Conservation (phyloP, 345 rosid genomes). For the Camelina sativa region DNA sequence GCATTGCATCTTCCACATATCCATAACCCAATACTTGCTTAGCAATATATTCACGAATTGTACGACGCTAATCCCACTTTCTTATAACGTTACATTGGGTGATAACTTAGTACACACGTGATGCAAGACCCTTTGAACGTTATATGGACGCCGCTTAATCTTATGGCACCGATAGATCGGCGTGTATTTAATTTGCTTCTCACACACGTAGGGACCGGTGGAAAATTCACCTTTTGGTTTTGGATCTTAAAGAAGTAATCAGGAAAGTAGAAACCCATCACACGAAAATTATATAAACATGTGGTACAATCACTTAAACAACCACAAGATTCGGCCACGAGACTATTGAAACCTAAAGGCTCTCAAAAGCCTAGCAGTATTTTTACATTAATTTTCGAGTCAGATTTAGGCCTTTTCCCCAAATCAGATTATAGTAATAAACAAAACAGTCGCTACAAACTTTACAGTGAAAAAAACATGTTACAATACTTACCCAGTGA, state of each 20-base stretch:
- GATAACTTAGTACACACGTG: slow-evolving; percentile 18
- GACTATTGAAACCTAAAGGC: too few relatives aligned
- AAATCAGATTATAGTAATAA: too few relatives aligned
- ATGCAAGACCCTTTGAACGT: slow-evolving; percentile 1
- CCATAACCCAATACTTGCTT: slow-evolving; percentile 7
- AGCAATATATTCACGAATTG: slow-evolving; percentile 3
- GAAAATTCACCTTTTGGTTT: background rate
- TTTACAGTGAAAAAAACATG: background rate
- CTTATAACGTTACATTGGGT: background rate
- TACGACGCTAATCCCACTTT: background rate
- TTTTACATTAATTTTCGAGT: too few relatives aligned
- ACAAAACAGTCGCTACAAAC: background rate
- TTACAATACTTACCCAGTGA: background rate
- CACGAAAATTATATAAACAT: background rate
- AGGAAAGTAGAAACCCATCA: background rate
- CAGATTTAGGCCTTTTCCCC: too few relatives aligned
- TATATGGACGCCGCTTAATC: background rate
- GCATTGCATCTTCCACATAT: slow-evolving; percentile 31
- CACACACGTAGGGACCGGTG: background rate
- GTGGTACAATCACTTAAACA: background rate
- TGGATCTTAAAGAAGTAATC: background rate
- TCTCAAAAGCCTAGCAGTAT: too few relatives aligned
- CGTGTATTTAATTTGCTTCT: background rate
- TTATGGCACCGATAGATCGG: background rate
- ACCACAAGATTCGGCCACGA: background rate